phyloP scores from a whole-genome alignment of 2,329 filamentous ascomycete genomes.

The Fusarium udum region DNA sequence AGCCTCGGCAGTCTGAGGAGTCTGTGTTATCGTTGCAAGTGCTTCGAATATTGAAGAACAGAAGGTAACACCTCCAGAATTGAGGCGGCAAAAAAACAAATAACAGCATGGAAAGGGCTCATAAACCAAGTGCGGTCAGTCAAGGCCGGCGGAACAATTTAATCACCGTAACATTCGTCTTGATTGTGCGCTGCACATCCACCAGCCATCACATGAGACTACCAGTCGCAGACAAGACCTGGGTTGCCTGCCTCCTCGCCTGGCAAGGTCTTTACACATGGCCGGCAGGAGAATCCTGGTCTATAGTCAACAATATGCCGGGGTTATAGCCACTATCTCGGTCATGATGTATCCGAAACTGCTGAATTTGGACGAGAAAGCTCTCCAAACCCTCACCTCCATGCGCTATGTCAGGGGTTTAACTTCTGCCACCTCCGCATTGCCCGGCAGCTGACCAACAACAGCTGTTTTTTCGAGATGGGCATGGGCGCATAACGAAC shows the following conservation, averaged over 20 bases:
- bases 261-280: conserved; percentile 1
- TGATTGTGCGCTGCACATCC: not conserved
- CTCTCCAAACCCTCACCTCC: conserved; percentile 11
- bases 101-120: not conserved
- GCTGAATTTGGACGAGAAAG: conserved; percentile 19
- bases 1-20: conserved; percentile 3
- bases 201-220: conserved; percentile 26
- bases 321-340: conserved; percentile 10
- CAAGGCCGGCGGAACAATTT: not conserved
- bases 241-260: not conserved
- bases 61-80: not conserved
- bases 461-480: conserved; percentile 8
- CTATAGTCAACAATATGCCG: conserved; percentile 22
- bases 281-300: conserved; percentile 7
- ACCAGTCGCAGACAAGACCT: conserved; percentile 18
- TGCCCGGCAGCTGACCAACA: conserved; percentile 15
- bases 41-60: not conserved
- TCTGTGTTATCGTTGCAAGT: not conserved
- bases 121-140: not conserved
- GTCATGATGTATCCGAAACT: conserved; percentile 24
- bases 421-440: conserved; percentile 17
- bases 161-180: not conserved
- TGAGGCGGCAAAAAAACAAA: not conserved
- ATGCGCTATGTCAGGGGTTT: conserved; percentile 20
- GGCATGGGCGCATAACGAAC: conserved; percentile 10